Evolutionary conservation across 805 yeast genomes (phyloP).

Genomic region (Saccharomyces kudriavzevii): DNA sequence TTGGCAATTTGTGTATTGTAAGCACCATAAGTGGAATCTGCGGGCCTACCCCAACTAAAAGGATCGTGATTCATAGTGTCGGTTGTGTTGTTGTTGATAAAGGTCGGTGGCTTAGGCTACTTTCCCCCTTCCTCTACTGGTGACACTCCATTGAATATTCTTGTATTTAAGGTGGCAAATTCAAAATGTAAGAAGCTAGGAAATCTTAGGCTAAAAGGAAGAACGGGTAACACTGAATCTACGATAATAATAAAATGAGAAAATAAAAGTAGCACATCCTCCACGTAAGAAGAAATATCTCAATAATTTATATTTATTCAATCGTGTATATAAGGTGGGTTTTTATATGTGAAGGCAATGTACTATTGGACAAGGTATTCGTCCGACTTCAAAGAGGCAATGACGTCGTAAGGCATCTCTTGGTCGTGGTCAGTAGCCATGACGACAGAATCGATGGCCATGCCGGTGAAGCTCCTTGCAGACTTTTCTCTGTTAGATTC

Average conservation of each 20-base stretch:
- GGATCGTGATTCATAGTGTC: constrained; percentile 87
- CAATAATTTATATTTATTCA: background rate
- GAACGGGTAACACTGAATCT: background rate
- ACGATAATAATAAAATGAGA: background rate
- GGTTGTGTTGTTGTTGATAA: background rate
- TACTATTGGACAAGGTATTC: constrained; percentile 44
- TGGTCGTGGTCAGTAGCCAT: constrained; percentile 41
- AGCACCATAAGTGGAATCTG: constrained; percentile 68
- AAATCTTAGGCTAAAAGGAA: background rate
- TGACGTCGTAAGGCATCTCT: constrained; percentile 63
- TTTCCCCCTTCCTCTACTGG: background rate
- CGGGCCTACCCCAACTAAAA: constrained; percentile 90
- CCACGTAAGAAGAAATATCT: background rate
- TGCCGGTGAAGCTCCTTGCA: constrained; percentile 43
- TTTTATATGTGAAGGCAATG: background rate
- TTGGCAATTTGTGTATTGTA: constrained; percentile 70
- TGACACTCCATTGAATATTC: background rate
- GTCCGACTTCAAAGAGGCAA: constrained; percentile 49
- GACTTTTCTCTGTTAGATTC: constrained; percentile 41
- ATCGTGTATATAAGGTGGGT: background rate
- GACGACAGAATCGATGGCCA: constrained; percentile 54
- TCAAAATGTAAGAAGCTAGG: background rate
- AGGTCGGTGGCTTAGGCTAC: background rate
- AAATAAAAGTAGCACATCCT: background rate
- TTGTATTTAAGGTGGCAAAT: background rate